phyloP scores from a whole-genome alignment of 139 green algal species.

The Haematococcus sp. region DNA sequence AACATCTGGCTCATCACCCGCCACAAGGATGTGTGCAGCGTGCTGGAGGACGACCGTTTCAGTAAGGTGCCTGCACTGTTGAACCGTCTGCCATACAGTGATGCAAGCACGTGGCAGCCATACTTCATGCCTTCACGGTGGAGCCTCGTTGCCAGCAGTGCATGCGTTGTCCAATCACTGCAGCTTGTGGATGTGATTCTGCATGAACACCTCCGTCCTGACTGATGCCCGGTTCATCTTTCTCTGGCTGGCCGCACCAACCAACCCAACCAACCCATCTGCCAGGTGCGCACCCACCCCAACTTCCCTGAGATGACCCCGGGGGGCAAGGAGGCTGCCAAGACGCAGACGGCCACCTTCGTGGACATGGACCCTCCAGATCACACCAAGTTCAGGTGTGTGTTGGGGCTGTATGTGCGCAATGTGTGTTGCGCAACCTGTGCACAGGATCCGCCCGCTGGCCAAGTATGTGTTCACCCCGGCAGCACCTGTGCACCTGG shows the following conservation, averaged over 20 bases:
- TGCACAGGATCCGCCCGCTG: background rate
- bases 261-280: background rate
- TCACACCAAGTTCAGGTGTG: constrained; percentile 36
- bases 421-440: background rate
- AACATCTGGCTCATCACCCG: constrained; percentile 37
- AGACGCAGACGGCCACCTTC: constrained; percentile 35
- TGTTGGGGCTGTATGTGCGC: background rate
- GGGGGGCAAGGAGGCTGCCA: constrained; percentile 39
- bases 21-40: constrained; percentile 24
- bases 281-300: constrained; percentile 39
- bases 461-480: background rate
- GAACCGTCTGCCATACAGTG: no score
- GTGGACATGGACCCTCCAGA: constrained; percentile 47
- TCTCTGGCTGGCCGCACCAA: background rate
- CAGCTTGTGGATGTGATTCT: no score
- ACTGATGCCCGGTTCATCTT: background rate
- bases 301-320: constrained; percentile 40
- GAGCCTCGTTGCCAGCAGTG: no score
- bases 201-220: no score
- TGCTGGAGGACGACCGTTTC: constrained; percentile 34
- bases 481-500: no score
- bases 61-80: constrained; percentile 29
- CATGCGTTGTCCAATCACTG: no score
- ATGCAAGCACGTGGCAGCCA: background rate
- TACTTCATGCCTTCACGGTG: no score